Conservation (phyloP, 805 yeast genomes). For the Metschnikowia similis region DNA sequence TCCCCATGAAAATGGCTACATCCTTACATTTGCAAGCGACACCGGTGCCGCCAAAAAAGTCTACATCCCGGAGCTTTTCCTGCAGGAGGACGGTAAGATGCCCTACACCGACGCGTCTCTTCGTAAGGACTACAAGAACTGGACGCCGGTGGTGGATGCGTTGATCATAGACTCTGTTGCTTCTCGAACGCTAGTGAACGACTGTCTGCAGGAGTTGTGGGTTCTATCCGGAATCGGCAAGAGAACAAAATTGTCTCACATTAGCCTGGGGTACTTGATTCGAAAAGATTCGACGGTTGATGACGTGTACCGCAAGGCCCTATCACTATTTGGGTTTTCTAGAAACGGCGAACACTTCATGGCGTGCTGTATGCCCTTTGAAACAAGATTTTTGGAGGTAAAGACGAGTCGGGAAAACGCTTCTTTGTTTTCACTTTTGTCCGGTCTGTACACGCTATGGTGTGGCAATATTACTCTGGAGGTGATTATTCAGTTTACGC, state of each 20-base stretch:
- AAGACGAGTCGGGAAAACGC: background rate
- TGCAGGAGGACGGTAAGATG: constrained; percentile 4
- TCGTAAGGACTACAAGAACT: constrained; percentile 34
- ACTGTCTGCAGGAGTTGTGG: constrained; percentile 40
- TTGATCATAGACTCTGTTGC: constrained; percentile 27
- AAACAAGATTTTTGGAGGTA: constrained; percentile 23
- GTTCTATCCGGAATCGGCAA: constrained; percentile 35
- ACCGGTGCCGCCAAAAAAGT: constrained; percentile 37
- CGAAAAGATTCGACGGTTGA: constrained; percentile 23
- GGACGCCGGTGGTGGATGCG: constrained; percentile 47
- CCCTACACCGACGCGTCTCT: constrained; percentile 23
- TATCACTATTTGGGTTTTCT: constrained; percentile 15
- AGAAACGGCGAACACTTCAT: constrained; percentile 17
- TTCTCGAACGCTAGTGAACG: constrained; percentile 16
- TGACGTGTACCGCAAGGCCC: constrained; percentile 29
- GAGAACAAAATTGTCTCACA: constrained; percentile 28
- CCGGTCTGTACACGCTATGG: background rate
- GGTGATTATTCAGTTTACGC: constrained; percentile 25
- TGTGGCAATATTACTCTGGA: constrained; percentile 5
- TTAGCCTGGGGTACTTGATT: constrained; percentile 31
- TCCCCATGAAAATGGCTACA: constrained; percentile 15
- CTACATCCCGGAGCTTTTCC: constrained; percentile 15
- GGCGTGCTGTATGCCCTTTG: constrained; percentile 36
- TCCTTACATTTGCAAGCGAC: constrained; percentile 38
- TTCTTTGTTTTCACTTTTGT: background rate